Evolutionary conservation across 495 filamentous ascomycete species (phyloP).

Genomic region (Penicillium goetzii): DNA sequence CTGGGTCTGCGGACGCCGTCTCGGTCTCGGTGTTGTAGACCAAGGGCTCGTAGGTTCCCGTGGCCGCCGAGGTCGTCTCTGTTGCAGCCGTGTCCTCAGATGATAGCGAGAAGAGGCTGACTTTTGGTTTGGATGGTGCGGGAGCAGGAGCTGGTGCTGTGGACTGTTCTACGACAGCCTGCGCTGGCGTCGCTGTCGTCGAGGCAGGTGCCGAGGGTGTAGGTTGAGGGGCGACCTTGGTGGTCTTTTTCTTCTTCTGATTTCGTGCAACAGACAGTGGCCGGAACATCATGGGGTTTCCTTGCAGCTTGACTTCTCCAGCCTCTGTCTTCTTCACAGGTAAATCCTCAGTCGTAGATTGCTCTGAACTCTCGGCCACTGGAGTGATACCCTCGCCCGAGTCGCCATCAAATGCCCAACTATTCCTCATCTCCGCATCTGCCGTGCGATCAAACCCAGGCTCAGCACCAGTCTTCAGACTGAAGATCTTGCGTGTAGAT

Average conservation of each 20-base stretch:
- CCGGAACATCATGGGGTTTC: constrained; percentile 84
- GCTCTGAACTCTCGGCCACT: constrained; percentile 26
- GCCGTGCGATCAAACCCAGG: constrained; percentile 74
- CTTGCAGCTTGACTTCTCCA: constrained; percentile 67
- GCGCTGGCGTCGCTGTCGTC: constrained; percentile 13
- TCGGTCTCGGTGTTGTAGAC: constrained; percentile 46
- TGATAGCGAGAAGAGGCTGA: constrained; percentile 65
- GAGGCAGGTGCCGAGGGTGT: constrained; percentile 20
- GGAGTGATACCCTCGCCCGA: constrained; percentile 26
- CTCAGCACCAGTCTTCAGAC: constrained; percentile 76
- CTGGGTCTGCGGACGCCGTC: constrained; percentile 26
- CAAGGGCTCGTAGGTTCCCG: constrained; percentile 53
- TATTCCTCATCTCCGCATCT: constrained; percentile 46
- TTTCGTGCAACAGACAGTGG: constrained; percentile 79
- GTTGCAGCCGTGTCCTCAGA: constrained; percentile 29
- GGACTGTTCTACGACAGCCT: constrained; percentile 9
- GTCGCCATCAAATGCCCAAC: constrained; percentile 28
- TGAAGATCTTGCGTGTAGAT: constrained; percentile 52
- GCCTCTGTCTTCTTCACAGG: constrained; percentile 32
- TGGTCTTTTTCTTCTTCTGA: constrained; percentile 65
- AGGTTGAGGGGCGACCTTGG: constrained; percentile 21
- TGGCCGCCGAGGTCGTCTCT: constrained; percentile 10
- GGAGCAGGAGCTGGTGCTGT: constrained; percentile 31
- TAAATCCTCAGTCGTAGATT: constrained; percentile 7
- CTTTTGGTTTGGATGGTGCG: constrained; percentile 50